These are phyloP conservation scores for Thinopyrum elongatum DNA, from an alignment of 176 grass and related monocot genomes.

Conservation along the genomic window DNA sequence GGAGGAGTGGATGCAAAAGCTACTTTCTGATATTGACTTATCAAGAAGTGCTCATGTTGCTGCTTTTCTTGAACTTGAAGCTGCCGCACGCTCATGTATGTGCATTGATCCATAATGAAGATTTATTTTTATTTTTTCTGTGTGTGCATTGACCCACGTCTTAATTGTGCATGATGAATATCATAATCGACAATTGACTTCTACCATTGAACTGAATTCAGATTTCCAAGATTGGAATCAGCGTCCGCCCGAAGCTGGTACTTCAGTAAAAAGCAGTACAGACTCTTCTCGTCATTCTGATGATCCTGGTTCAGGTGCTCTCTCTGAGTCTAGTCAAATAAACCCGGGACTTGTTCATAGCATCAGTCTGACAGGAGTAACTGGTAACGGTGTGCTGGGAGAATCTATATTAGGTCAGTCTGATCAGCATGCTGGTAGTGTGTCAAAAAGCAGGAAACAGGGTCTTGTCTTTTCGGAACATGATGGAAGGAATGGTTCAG, in stretches of 20 bases:
- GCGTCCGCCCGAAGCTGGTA: conserved; percentile 48
- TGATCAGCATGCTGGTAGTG: conserved; percentile 28
- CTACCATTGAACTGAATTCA: conserved; percentile 40
- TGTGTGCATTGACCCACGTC: conserved; percentile 8
- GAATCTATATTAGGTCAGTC: conserved; percentile 46
- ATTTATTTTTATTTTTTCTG: not conserved
- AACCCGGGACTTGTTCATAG: conserved; percentile 20
- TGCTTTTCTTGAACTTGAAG: conserved; percentile 93
- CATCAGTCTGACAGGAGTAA: conserved; percentile 38
- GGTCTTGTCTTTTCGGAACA: conserved; percentile 36
- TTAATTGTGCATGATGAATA: not conserved
- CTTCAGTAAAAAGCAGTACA: conserved; percentile 42
- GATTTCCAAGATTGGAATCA: conserved; percentile 74
- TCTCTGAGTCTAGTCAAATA: conserved; percentile 39
- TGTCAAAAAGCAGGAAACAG: conserved; percentile 42
- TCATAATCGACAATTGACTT: conserved; percentile 22
- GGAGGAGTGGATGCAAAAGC: conserved; percentile 93
- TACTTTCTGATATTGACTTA: conserved; percentile 95
- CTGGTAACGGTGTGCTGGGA: conserved; percentile 58
- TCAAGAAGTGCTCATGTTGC: conserved; percentile 95
- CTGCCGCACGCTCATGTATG: conserved; percentile 87
- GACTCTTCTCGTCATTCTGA: conserved; percentile 28
- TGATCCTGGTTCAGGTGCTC: conserved; percentile 41
- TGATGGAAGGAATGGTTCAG: conserved; percentile 42
- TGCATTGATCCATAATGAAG: not conserved